Conservation (phyloP, 371 early-diverging fungal genomes). For the Circinella minor region DNA sequence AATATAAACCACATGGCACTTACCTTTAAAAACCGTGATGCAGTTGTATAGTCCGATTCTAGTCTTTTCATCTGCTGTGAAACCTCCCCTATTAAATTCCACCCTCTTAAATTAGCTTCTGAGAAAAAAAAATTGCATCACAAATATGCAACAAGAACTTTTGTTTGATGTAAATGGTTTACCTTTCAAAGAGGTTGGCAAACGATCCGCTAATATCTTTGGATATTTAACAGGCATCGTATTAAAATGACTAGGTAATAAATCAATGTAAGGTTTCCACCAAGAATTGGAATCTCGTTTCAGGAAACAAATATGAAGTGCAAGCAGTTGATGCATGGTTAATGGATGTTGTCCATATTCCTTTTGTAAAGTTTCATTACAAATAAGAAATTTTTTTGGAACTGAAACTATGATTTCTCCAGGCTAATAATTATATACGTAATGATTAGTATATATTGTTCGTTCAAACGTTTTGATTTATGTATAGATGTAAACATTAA, state of each 20-base stretch:
- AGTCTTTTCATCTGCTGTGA: slow-evolving; percentile 54
- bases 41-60: slow-evolving; percentile 43
- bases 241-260: slow-evolving; percentile 62
- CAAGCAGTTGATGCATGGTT: slow-evolving; percentile 57
- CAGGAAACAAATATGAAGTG: slow-evolving; percentile 51
- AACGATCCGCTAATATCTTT: slow-evolving; percentile 31
- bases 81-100: slow-evolving; percentile 35
- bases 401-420: slow-evolving; percentile 66
- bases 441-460: no score
- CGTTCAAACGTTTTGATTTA: no score
- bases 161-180: not conserved
- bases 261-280: slow-evolving; percentile 59
- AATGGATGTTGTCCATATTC: slow-evolving; percentile 41
- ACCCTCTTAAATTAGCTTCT: no score
- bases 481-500: no score
- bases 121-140: no score
- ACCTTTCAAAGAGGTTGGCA: slow-evolving; percentile 52
- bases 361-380: slow-evolving; percentile 40
- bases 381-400: slow-evolving; percentile 56
- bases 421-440: slow-evolving; percentile 27
- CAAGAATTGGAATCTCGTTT: slow-evolving; percentile 47
- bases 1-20: not conserved
- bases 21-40: slow-evolving; percentile 46
- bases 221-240: slow-evolving; percentile 67
- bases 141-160: no score